phyloP scores from a whole-genome alignment of 148 eudicot species.

The Camellia lanceoleosa region DNA sequence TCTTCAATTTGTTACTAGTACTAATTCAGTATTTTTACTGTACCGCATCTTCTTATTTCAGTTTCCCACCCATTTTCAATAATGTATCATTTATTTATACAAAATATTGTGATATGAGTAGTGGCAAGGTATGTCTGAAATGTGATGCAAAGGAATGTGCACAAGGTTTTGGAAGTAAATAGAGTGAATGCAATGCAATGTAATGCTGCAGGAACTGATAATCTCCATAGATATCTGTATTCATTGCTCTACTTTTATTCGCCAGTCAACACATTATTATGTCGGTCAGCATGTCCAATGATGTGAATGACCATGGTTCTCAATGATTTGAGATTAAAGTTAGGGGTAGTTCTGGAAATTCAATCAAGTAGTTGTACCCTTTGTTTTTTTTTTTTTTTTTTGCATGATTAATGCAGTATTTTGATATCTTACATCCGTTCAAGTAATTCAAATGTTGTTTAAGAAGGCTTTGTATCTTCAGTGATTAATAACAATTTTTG shows the following conservation, averaged over 20 bases:
- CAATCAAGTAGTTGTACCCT: no score
- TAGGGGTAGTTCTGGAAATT: no score
- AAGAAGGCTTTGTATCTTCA: no score
- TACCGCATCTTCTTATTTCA: not conserved
- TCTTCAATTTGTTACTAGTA: not conserved
- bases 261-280: not conserved
- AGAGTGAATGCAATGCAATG: not conserved
- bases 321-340: not conserved
- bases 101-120: no score
- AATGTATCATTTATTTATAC: not conserved
- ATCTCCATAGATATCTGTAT: not conserved
- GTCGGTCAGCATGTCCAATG: not conserved
- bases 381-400: no score
- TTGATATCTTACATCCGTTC: no score
- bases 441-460: no score
- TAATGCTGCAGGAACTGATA: not conserved
- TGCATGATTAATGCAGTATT: no score
- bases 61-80: not conserved
- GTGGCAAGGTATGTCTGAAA: not conserved
- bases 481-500: no score
- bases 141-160: not conserved
- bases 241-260: not conserved
- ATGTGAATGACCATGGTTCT: not conserved
- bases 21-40: not conserved
- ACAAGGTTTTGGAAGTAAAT: not conserved